Evolutionary conservation across 2,329 filamentous ascomycete genomes (phyloP).

Genomic region (Celoporthe dispersa): DNA sequence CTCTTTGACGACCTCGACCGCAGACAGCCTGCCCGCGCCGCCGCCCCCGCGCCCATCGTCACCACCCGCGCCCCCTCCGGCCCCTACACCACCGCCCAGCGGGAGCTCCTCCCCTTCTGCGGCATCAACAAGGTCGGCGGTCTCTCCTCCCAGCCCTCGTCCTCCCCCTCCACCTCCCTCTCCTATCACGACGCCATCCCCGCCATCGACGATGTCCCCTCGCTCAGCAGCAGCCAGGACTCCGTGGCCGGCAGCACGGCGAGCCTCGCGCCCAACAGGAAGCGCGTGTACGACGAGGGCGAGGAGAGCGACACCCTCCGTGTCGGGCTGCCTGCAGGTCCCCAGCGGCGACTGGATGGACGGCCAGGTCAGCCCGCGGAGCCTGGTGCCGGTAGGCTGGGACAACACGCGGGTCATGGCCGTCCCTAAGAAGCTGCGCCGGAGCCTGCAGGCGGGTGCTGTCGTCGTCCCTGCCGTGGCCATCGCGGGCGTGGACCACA

Average conservation of each 20-base stretch:
- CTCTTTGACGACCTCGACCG: slow-evolving; percentile 45
- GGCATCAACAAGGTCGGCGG: slow-evolving; percentile 79
- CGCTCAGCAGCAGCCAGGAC: slow-evolving; percentile 60
- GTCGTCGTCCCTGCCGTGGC: slow-evolving; percentile 33
- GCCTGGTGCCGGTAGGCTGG: slow-evolving; percentile 43
- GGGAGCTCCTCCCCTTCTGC: slow-evolving; percentile 79
- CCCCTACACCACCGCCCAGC: slow-evolving; percentile 39
- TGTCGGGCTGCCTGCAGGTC: slow-evolving; percentile 26
- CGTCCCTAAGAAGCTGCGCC: slow-evolving; percentile 42
- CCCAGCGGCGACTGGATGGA: slow-evolving; percentile 39
- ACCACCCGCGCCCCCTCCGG: slow-evolving; percentile 32
- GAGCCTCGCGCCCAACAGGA: slow-evolving; percentile 38
- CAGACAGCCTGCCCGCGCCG: slow-evolving; percentile 26
- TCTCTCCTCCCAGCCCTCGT: slow-evolving; percentile 57
- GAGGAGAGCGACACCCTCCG: slow-evolving; percentile 39
- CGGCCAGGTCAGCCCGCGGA: slow-evolving; percentile 46
- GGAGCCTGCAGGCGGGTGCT: slow-evolving; percentile 24
- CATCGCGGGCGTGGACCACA: slow-evolving; percentile 22
- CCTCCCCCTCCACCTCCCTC: neutral
- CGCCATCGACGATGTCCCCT: slow-evolving; percentile 47
- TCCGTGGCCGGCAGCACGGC: slow-evolving; percentile 47
- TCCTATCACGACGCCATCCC: slow-evolving; percentile 35
- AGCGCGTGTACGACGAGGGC: slow-evolving; percentile 53
- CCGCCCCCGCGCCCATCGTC: slow-evolving; percentile 27
- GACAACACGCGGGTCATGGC: slow-evolving; percentile 53